Evolutionary conservation across 495 filamentous ascomycete genomes (phyloP).

Genomic region (Geopyxis carbonaria): DNA sequence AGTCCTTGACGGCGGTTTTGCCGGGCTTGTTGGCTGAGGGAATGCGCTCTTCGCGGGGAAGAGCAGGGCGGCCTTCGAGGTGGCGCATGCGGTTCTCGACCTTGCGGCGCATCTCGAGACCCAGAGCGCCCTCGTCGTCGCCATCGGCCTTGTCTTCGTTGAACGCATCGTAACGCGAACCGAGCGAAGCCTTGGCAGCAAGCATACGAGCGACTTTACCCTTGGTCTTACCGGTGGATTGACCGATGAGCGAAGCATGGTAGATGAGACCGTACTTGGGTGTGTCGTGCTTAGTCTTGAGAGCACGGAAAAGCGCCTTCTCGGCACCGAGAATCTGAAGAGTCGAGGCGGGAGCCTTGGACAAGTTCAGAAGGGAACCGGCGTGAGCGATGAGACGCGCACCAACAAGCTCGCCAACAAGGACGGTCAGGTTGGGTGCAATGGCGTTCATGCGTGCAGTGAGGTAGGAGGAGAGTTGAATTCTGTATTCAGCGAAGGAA

Average conservation of each 20-base stretch:
- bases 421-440: conserved; percentile 83
- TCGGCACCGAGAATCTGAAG: conserved; percentile 97
- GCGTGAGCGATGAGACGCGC: conserved; percentile 91
- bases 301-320: conserved; percentile 92
- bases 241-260: conserved; percentile 89
- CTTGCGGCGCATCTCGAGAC: conserved; percentile 53
- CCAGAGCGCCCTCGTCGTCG: conserved; percentile 37
- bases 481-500: conserved; percentile 72
- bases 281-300: conserved; percentile 99
- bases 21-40: conserved; percentile 31
- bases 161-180: conserved; percentile 82
- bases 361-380: conserved; percentile 84
- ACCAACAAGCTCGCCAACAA: conserved; percentile 88
- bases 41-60: conserved; percentile 29
- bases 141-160: conserved; percentile 82
- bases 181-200: conserved; percentile 78
- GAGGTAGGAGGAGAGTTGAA: conserved; percentile 74
- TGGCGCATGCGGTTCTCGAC: conserved; percentile 71
- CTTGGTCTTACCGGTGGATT: conserved; percentile 95
- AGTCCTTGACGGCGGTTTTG: conserved; percentile 82
- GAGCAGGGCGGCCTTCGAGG: conserved; percentile 81
- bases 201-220: conserved; percentile 97
- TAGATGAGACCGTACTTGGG: conserved; percentile 99
- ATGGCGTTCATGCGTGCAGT: conserved; percentile 90
- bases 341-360: conserved; percentile 89